Evolutionary conservation across 1,139 yeast species (phyloP).

Genomic region (Eremothecium sinecaudum): DNA sequence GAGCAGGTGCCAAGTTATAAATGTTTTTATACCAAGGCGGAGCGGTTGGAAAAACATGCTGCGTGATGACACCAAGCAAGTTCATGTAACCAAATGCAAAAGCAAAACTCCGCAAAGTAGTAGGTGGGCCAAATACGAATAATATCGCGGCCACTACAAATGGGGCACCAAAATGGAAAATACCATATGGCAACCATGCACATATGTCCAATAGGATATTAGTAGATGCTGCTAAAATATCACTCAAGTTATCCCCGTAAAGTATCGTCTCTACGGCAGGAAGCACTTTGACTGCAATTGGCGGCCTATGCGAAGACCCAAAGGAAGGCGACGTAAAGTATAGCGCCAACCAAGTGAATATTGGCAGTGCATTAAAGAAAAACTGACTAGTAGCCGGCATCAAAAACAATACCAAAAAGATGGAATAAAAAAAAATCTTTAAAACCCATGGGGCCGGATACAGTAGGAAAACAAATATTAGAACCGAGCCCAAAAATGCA

Average conservation of each 20-base stretch:
- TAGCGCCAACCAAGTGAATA: constrained; percentile 78
- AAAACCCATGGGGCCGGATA: constrained; percentile 31
- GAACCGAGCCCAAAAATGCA: constrained; percentile 40
- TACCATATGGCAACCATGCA: constrained; percentile 96
- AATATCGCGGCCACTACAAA: constrained; percentile 73
- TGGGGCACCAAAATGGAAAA: constrained; percentile 83
- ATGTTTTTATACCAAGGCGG: constrained; percentile 96
- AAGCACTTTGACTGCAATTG: constrained; percentile 78
- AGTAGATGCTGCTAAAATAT: constrained; percentile 70
- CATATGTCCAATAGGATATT: constrained; percentile 61
- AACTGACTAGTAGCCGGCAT: constrained; percentile 79
- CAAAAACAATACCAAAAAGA: constrained; percentile 35
- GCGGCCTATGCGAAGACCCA: constrained; percentile 73
- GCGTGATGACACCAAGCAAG: constrained; percentile 71
- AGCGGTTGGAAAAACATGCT: constrained; percentile 83
- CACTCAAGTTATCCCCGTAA: constrained; percentile 87
- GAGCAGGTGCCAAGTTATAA: constrained; percentile 83
- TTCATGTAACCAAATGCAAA: constrained; percentile 98
- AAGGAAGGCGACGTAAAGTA: constrained; percentile 75
- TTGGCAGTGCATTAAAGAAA: constrained; percentile 76
- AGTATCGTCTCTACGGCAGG: constrained; percentile 93
- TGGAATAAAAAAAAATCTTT: constrained; percentile 24
- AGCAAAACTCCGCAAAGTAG: constrained; percentile 74
- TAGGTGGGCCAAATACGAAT: constrained; percentile 89
- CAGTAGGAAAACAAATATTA: constrained; percentile 39